phyloP scores from a whole-genome alignment of 202 grass and related monocot species.

The Musa balbisiana region DNA sequence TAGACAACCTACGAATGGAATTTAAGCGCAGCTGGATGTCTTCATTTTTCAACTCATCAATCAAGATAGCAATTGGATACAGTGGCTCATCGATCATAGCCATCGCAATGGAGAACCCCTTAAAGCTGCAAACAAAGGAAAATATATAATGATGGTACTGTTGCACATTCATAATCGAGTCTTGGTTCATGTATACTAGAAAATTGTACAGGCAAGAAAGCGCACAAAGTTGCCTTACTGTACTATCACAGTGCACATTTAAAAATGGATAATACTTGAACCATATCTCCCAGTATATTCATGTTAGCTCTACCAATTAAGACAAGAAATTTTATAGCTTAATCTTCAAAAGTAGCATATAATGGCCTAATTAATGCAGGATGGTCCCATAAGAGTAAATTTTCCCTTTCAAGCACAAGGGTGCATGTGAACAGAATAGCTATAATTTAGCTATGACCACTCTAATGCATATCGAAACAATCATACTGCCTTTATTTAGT shows the following conservation, averaged over 20 bases:
- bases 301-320: background rate
- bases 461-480: background rate
- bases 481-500: background rate
- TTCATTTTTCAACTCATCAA: slow-evolving; percentile 32
- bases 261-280: background rate
- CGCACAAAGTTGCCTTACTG: background rate
- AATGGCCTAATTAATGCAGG: background rate
- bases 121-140: background rate
- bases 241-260: background rate
- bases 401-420: background rate
- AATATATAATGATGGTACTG: background rate
- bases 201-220: background rate
- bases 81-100: slow-evolving; percentile 32
- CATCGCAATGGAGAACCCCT: background rate
- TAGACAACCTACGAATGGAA: slow-evolving; percentile 23
- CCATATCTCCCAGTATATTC: background rate
- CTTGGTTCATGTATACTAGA: background rate
- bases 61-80: slow-evolving; percentile 27
- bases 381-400: background rate
- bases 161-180: background rate
- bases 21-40: slow-evolving; percentile 26
- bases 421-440: background rate
- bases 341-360: background rate
- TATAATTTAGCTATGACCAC: background rate
- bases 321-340: background rate